Base-by-base conservation (phyloP, 345 rosid genomes). In the Aquilaria malaccensis region DNA sequence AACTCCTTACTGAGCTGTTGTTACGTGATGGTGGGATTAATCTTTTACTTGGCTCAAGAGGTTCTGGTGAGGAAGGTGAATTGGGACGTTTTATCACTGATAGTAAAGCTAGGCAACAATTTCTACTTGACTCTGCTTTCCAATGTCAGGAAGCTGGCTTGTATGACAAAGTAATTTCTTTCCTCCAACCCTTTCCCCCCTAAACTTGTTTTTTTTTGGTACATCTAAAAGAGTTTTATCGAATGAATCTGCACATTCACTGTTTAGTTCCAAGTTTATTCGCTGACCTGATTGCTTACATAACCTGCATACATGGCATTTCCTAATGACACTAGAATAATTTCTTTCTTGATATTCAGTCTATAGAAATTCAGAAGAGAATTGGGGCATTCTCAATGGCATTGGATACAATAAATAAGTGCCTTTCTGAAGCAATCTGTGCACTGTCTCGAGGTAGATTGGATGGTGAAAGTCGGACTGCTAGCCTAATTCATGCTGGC, bases 331-430 rank as follows among this genome's bases (percentile, higher is more conserved):
- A 22, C 22, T 22, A 22, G 22, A 22, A 22, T 22, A 22, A 22
- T 48, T 66, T 67, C 54, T 30, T 58, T 52, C 12, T 55, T 48
- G 32, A 64, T 63, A 65, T 56, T 56, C 80, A 91, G 96, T 80
- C 99, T 4, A 81, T 90, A 69, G 99, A 94, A 68, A 82, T 88
- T 74, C 96, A 80, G 75, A 88, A 88, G 83, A 81, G 96, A 71
- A 80, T 88, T 66, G 97, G 99, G 51, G 97, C 96, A 6, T 91
- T 94, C 70, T 75, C 96, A 11, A 79, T 88, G 81, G 99, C 99
- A 10, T 55, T 91, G 70, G 95, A 91, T 64, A 86, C 86, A 59
- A 85, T 88, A 73, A 95, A 95, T 65, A 86, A 81, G 77, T 94
- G 96, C 67, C 85, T 95, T 31, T 91, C 97, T 22, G 96, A 86